These are phyloP conservation scores for Delphinella strobiligena DNA, from an alignment of 2,329 filamentous ascomycete genomes.

Conservation along the genomic window DNA sequence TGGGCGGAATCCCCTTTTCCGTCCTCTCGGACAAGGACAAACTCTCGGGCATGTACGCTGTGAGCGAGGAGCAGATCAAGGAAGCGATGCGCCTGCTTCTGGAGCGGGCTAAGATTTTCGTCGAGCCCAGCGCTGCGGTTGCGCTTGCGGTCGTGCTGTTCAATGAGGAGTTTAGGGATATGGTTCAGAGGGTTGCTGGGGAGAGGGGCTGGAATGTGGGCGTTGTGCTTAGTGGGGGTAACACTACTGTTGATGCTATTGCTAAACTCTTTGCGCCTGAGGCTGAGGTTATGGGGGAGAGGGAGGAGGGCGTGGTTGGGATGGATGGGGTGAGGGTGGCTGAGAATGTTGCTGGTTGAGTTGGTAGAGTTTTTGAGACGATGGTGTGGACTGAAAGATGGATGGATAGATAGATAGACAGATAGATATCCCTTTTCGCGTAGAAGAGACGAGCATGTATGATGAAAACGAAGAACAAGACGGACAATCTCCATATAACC, in stretches of 20 bases:
- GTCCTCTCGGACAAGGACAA: slow-evolving; percentile 63
- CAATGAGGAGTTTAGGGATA: slow-evolving; percentile 66
- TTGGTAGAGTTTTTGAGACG: too few relatives aligned
- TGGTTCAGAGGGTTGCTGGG: slow-evolving; percentile 60
- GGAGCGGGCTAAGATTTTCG: slow-evolving; percentile 80
- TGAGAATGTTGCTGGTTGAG: slow-evolving; percentile 35
- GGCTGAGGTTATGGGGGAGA: slow-evolving; percentile 20
- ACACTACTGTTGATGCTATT: slow-evolving; percentile 52
- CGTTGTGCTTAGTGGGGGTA: slow-evolving; percentile 51
- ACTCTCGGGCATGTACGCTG: slow-evolving; percentile 58
- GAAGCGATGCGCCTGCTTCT: slow-evolving; percentile 64
- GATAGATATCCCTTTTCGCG: too few relatives aligned
- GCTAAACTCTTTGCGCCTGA: slow-evolving; percentile 37
- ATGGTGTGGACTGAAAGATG: too few relatives aligned
- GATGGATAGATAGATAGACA: too few relatives aligned
- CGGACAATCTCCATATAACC: too few relatives aligned
- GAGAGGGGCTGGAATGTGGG: slow-evolving; percentile 62
- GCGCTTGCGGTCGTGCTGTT: slow-evolving; percentile 70
- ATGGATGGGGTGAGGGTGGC: slow-evolving; percentile 28
- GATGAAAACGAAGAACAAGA: too few relatives aligned
- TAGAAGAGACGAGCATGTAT: too few relatives aligned
- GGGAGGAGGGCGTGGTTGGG: slow-evolving; percentile 28
- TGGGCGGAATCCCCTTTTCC: slow-evolving; percentile 64
- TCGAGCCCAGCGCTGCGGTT: slow-evolving; percentile 84
- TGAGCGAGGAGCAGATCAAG: slow-evolving; percentile 72